A percentile compares a stretch with the other conserved stretches of the same genome.
Evolutionary conservation across 2,329 filamentous ascomycete genomes (phyloP).

Genomic region (Verticillium isaacii): DNA sequence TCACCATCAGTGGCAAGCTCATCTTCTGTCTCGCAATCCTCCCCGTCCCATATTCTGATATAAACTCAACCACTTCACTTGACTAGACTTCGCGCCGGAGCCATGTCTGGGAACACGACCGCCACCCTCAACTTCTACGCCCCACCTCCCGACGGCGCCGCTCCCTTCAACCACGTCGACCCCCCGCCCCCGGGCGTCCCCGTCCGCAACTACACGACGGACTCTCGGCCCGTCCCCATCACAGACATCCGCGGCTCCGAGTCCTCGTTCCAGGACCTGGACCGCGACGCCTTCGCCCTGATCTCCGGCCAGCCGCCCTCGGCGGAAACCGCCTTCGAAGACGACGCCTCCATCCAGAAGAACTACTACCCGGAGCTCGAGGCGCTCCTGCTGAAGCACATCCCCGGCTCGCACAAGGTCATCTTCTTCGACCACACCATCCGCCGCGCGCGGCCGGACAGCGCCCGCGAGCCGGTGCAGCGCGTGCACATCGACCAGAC

Average conservation of each 20-base stretch:
- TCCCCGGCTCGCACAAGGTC: slow-evolving; percentile 63
- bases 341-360: slow-evolving; percentile 62
- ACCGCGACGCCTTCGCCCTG: slow-evolving; percentile 71
- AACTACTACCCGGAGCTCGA: slow-evolving; percentile 87
- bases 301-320: slow-evolving; percentile 53
- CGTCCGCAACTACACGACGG: slow-evolving; percentile 58
- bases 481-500: slow-evolving; percentile 84
- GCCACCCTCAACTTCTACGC: slow-evolving; percentile 62
- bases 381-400: slow-evolving; percentile 58
- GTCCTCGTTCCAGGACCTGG: slow-evolving; percentile 56
- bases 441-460: slow-evolving; percentile 56
- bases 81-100: too few relatives aligned
- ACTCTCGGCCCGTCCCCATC: slow-evolving; percentile 50
- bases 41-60: too few relatives aligned
- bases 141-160: slow-evolving; percentile 53
- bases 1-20: too few relatives aligned
- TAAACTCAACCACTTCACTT: not conserved
- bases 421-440: slow-evolving; percentile 87
- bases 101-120: slow-evolving; percentile 48
- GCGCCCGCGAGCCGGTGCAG: slow-evolving; percentile 64
- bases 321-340: slow-evolving; percentile 55
- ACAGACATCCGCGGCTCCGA: slow-evolving; percentile 72
- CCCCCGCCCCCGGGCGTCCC: slow-evolving; percentile 54
- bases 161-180: slow-evolving; percentile 65
- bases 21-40: too few relatives aligned